Conservation (phyloP, 78 protist genomes). For the Emiliania huxleyi region DNA sequence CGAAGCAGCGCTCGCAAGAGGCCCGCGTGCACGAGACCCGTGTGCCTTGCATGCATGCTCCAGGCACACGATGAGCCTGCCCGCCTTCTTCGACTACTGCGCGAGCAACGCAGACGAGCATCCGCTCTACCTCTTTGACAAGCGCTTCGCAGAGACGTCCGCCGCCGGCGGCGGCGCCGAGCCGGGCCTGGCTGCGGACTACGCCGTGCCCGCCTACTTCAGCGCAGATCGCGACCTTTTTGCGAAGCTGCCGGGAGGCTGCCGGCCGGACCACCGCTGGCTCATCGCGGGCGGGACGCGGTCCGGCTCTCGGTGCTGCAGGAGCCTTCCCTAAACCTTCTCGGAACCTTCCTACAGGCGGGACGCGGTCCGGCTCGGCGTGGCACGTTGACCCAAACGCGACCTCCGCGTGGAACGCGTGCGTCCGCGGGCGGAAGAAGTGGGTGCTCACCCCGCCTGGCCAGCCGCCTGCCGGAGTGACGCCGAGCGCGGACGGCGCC, state of each 20-base stretch:
- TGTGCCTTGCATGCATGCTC: too few species aligned
- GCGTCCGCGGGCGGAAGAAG: not conserved
- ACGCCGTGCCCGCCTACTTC: constrained; percentile 4
- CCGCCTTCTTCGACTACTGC: constrained; percentile 50
- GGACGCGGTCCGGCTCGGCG: constrained; percentile 61
- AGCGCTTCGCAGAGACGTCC: constrained; percentile 51
- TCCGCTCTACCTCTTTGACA: constrained; percentile 78
- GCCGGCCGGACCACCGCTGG: constrained; percentile 68
- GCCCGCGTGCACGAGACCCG: too few species aligned
- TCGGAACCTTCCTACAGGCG: too few species aligned
- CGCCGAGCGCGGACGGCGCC: constrained; percentile 59
- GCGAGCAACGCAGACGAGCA: constrained; percentile 49
- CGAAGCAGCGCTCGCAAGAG: too few species aligned
- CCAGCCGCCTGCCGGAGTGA: constrained; percentile 32
- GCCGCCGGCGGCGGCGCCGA: too few species aligned
- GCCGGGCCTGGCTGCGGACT: constrained; percentile 56
- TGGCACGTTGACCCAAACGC: constrained; percentile 43
- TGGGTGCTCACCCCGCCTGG: constrained; percentile 22
- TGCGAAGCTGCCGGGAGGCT: not conserved
- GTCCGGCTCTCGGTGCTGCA: too few species aligned
- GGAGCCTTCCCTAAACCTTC: too few species aligned
- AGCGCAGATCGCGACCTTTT: constrained; percentile 61
- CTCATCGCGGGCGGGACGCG: constrained; percentile 69
- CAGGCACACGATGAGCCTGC: not conserved
- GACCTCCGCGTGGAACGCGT: constrained; percentile 29